A percentile compares a stretch with the other conserved stretches of the same genome.
phyloP scores from a whole-genome alignment of 208 protist genomes.

The Trypanosomatidae sp. region DNA sequence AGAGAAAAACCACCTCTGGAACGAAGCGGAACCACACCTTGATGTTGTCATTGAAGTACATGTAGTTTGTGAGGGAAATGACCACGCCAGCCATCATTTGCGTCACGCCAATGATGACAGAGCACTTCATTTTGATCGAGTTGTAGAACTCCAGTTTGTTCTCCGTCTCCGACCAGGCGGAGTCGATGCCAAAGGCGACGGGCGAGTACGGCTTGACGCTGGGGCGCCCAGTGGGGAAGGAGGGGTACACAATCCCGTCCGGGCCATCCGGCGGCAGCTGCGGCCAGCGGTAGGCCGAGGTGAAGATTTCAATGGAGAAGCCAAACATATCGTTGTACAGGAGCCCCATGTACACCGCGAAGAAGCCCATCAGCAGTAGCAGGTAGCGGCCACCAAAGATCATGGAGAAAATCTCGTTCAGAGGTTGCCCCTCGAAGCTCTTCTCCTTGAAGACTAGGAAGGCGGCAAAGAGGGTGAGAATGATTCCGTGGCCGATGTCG shows the following conservation, averaged over 20 bases:
- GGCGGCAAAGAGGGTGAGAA: conserved; percentile 84
- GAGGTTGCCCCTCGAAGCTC: conserved; percentile 77
- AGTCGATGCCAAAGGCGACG: conserved; percentile 80
- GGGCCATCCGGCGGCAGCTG: conserved; percentile 70
- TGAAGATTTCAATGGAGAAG: conserved; percentile 87
- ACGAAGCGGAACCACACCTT: conserved; percentile 94
- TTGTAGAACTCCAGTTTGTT: conserved; percentile 98
- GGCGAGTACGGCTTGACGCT: conserved; percentile 47
- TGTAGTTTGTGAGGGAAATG: conserved; percentile 90
- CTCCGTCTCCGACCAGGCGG: conserved; percentile 89
- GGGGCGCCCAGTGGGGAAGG: conserved; percentile 37
- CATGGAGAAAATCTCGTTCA: conserved; percentile 92
- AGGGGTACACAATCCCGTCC: conserved; percentile 40
- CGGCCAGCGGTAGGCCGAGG: conserved; percentile 68
- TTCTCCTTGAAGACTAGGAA: conserved; percentile 88
- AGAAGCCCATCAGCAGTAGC: conserved; percentile 96
- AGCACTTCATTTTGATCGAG: conserved; percentile 99
- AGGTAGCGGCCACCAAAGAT: conserved; percentile 93
- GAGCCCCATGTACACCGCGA: conserved; percentile 96
- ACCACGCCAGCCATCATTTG: conserved; percentile 97
- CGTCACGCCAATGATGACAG: conserved; percentile 95
- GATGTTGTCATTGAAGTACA: conserved; percentile 87
- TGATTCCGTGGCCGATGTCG: conserved; percentile 98
- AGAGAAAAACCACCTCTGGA: conserved; percentile 96
- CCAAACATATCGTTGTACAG: conserved; percentile 98